phyloP scores from a whole-genome alignment of 768 basidiomycete species.

The Aureoboletus auriporus region DNA sequence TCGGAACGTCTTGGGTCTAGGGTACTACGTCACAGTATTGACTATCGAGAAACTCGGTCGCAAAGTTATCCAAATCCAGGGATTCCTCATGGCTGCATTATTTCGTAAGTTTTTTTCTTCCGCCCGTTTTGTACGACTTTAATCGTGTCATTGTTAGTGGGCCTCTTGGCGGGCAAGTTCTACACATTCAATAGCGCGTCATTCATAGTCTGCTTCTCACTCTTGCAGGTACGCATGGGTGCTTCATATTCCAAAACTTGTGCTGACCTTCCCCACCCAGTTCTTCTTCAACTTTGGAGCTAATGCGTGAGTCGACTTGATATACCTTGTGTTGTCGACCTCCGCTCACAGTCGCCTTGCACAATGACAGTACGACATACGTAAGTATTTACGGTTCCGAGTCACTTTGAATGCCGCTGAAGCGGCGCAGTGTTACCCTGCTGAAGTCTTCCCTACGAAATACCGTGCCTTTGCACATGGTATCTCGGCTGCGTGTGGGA shows the following conservation, averaged over 20 bases:
- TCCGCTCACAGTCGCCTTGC: conserved; percentile 1
- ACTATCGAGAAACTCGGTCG: conserved; percentile 71
- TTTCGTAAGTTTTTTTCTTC: conserved; percentile 44
- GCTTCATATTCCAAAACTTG: background rate
- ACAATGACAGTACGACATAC: conserved; percentile 44
- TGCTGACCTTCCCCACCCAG: conserved; percentile 23
- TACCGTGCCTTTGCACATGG: conserved; percentile 75
- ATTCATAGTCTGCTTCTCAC: conserved; percentile 70
- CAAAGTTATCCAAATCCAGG: conserved; percentile 72
- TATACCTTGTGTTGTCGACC: background rate
- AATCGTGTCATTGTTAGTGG: conserved; percentile 38
- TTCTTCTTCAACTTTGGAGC: conserved; percentile 86
- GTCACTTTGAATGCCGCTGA: background rate
- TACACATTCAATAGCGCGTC: conserved; percentile 47
- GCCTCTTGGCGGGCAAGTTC: conserved; percentile 66
- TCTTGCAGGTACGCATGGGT: conserved; percentile 48
- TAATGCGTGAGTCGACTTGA: conserved; percentile 44
- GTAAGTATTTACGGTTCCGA: conserved; percentile 27
- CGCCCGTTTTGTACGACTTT: background rate
- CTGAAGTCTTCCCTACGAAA: conserved; percentile 76
- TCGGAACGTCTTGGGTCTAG: conserved; percentile 26
- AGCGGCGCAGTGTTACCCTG: conserved; percentile 56
- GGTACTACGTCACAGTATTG: conserved; percentile 66
- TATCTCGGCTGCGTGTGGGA: conserved; percentile 68
- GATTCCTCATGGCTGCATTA: conserved; percentile 66